Evolutionary conservation across 768 basidiomycete species (phyloP), one percentile per base, ranked within the genome.

Genomic region (Lactifluus pinguis): DNA sequence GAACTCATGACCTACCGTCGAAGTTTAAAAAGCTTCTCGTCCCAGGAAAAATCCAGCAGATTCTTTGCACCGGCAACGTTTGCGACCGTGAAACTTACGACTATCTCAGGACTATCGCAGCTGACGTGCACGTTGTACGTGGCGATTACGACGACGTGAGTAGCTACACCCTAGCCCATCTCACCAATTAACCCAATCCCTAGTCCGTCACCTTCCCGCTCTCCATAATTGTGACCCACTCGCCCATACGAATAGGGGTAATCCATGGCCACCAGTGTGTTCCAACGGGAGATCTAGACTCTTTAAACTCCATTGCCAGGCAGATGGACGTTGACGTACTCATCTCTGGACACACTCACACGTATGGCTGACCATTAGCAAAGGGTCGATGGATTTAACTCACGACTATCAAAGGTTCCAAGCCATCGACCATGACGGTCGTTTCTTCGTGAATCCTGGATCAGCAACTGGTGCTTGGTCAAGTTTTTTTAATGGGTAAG

Each of bases 281-380:
- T 45, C 95, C 97, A 1, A 85, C 87, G 0, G 97, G 95, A 14
- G 94, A 97, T 71, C 78, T 93, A 3, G 93, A 97, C 69, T 86
- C 90, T n/a, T 79, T 98, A 47, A 86, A 83, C 55, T 81, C 90
- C 3, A 82, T 95, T 56, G 93, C 95, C 15, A 76, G 95, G 41
- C 92, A 95, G 74, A 92, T 99, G 90, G 95, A 98, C 70, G 97
- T 98, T 4, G 97, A 99, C 69, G 92, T 99, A 0, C 78, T 98
- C 39, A 76, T 98, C 21, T 91, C 87, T 2, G 97, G 97, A 0
- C 93, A 93, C 68, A 98, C 97, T 0, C 95, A 98, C 73, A 85
- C 84, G 95, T 95, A 69, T 70, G 89, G 69, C 44, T 55, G 39
- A 49, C 42, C 9, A 34, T 49, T 29, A 29, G 14, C 25, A 38